phyloP scores from a whole-genome alignment of 139 green algal genomes.

The Chlamydomonas sp. region DNA sequence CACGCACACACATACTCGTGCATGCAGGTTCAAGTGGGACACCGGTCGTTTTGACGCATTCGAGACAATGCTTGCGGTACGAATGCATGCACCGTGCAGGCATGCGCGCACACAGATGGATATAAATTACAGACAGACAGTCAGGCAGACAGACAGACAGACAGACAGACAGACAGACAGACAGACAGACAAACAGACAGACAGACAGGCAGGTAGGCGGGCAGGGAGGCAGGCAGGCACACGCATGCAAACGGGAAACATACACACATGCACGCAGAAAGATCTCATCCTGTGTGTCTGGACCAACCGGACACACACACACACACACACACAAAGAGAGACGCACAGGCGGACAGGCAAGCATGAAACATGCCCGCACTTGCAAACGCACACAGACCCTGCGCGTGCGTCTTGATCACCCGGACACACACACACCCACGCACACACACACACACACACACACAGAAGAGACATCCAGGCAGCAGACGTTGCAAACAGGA shows the following conservation, averaged over 20 bases:
- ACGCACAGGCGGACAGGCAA: neutral
- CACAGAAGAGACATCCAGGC: too few relatives aligned
- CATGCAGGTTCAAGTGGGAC: conserved; percentile 25
- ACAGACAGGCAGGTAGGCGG: neutral
- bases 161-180: neutral
- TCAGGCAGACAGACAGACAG: neutral
- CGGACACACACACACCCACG: too few relatives aligned
- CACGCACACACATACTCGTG: too few relatives aligned
- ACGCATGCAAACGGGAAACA: neutral
- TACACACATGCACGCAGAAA: neutral
- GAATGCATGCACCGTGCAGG: neutral
- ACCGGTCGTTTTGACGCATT: conserved; percentile 37
- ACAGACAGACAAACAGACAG: neutral
- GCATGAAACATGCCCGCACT: neutral
- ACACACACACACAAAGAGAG: neutral
- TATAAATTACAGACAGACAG: too few relatives aligned
- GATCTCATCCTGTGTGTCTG: too few relatives aligned
- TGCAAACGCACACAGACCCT: conserved; percentile 1
- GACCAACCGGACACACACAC: too few relatives aligned
- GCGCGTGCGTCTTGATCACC: conserved; percentile 1
- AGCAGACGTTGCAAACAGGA: neutral
- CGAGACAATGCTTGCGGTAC: conserved; percentile 34
- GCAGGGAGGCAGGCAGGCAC: neutral
- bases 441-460: too few relatives aligned
- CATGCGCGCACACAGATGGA: too few relatives aligned